These are phyloP conservation scores for Spiraea crenata DNA, from an alignment of 331 rosid species.

Conservation along the genomic window DNA sequence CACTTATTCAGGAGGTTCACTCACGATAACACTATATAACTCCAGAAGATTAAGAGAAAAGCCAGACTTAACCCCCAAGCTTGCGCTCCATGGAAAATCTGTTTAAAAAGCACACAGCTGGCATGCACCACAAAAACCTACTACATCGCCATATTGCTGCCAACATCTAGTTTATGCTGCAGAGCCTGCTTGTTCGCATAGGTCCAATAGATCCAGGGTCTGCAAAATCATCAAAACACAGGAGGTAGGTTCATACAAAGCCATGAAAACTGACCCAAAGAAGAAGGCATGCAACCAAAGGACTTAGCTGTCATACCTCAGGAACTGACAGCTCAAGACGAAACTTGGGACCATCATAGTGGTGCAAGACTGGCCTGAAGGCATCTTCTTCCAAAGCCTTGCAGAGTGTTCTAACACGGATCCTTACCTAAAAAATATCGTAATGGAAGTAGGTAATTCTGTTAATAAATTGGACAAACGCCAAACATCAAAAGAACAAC, in stretches of 20 bases:
- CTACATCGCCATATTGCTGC: constrained; percentile 25
- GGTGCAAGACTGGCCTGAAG: constrained; percentile 98
- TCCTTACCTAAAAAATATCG: constrained; percentile 57
- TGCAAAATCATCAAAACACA: constrained; percentile 36
- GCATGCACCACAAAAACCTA: constrained; percentile 53
- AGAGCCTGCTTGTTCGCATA: constrained; percentile 91
- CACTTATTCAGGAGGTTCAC: constrained; percentile 35
- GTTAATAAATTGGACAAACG: constrained; percentile 3
- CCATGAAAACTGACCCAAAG: neutral
- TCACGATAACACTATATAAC: constrained; percentile 18
- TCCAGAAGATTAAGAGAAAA: constrained; percentile 1
- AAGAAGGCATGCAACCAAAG: neutral
- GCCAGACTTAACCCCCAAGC: constrained; percentile 67
- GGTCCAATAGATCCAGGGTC: constrained; percentile 92
- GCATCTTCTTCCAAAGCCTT: constrained; percentile 96
- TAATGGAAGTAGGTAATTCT: constrained; percentile 10
- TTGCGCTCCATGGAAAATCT: constrained; percentile 93
- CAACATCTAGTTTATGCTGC: constrained; percentile 54
- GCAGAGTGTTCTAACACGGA: constrained; percentile 77
- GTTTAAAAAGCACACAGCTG: constrained; percentile 54
- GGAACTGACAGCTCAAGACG: constrained; percentile 99
- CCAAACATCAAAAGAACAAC: constrained; percentile 1
- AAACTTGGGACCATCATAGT: constrained; percentile 98
- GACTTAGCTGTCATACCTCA: constrained; percentile 48
- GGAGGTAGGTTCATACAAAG: neutral